Base-by-base conservation (phyloP, 1,284 basidiomycete species). In the Melampsora americana region DNA sequence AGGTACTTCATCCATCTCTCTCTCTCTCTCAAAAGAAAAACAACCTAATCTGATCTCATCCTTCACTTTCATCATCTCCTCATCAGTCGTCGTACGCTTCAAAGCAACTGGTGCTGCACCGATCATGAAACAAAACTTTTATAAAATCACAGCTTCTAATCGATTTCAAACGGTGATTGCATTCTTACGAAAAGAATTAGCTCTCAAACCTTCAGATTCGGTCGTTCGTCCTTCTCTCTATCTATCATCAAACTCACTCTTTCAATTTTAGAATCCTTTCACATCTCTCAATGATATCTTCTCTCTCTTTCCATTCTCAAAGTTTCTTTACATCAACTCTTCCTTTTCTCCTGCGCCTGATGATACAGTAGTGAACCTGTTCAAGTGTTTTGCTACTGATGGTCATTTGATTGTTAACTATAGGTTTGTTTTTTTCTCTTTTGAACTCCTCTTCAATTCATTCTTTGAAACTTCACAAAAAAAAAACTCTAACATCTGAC, bases 311-410 rank as follows among this genome's bases (percentile, higher is more conserved):
- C 35, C 12, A 18, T 28, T 46, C n/a, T 20, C 11, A 1, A 80
- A 97, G 95, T 97, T 96, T 84, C 92, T 94, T 5, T 99, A 98
- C 83, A 97, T 99, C 86, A 98, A 98, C 81, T 87, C 94, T n/a
- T 92, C 95, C 0, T 98, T 98, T 83, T 91, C 92, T 2, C 93
- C 93, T 61, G 91, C 93, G 0, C 93, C 92, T 0, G 93, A 96
- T 82, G 93, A 95, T 81, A 92, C 90, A 0, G 92, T 95, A 3
- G 89, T 92, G 0, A 97, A 95, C 82, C 84, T 93, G 65, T 93
- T 87, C 78, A 79, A 82, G 92, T 94, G 91, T 53, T 96, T 95
- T 82, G 88, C 91, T 3, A 95, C 94, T 0, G 93, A 95, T 80
- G 92, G 91, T 0, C 92, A 95, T 83, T 86, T 96, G 79, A 95